Evolutionary conservation across 257 asterid genomes (phyloP).

Genomic region (Solanum chilense): DNA sequence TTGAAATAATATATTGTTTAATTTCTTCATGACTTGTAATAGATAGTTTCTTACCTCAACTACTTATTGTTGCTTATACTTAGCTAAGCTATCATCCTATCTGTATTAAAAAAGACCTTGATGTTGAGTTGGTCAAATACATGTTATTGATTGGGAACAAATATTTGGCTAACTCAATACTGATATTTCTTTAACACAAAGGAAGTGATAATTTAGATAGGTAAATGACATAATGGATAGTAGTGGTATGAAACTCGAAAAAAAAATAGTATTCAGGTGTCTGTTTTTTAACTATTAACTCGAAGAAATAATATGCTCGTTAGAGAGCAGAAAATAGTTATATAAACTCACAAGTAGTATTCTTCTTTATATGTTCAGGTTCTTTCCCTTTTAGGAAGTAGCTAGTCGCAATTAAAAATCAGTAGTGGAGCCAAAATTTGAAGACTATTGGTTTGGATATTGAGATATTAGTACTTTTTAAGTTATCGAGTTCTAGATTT

Average conservation of each 20-base stretch:
- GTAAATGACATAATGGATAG: background rate
- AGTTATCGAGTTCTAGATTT: background rate
- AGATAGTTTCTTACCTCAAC: background rate
- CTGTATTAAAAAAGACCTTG: background rate
- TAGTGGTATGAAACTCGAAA: background rate
- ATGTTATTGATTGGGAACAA: too few species aligned
- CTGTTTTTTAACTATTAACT: background rate
- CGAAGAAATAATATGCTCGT: background rate
- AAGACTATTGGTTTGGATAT: background rate
- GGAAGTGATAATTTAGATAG: background rate
- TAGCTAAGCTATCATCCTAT: background rate
- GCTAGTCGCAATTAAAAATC: background rate
- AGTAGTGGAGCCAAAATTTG: background rate
- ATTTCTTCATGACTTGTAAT: background rate
- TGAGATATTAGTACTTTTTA: background rate
- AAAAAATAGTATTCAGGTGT: background rate
- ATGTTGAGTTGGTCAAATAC: background rate
- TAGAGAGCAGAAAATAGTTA: background rate
- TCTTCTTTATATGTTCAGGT: background rate
- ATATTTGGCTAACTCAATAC: background rate
- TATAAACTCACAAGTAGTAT: background rate
- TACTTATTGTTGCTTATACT: background rate
- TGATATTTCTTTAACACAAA: background rate
- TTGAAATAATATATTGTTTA: too few species aligned
- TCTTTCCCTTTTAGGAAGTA: background rate